Evolutionary conservation across 768 basidiomycete genomes (phyloP).

Genomic region (Russula dissimulans): DNA sequence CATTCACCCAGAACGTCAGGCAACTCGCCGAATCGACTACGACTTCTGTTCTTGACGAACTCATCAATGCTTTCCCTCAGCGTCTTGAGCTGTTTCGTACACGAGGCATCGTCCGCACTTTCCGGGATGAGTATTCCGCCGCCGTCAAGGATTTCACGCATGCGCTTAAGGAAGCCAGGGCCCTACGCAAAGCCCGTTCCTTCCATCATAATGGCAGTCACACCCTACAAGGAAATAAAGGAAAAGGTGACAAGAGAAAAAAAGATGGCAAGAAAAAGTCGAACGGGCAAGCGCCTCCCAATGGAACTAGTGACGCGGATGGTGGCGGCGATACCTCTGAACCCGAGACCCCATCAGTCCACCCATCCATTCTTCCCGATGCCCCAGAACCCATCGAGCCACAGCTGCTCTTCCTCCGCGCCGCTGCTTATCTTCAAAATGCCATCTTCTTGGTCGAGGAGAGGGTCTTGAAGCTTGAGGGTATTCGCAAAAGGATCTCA

Average conservation of each 20-base stretch:
- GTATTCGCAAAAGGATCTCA: constrained; percentile 46
- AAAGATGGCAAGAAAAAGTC: constrained; percentile 31
- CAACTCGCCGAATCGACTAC: constrained; percentile 81
- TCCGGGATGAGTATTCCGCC: constrained; percentile 69
- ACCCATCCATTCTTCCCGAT: constrained; percentile 65
- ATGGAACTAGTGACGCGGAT: constrained; percentile 50
- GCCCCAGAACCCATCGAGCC: constrained; percentile 84
- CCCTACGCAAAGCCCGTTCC: constrained; percentile 53
- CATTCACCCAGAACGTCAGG: constrained; percentile 32
- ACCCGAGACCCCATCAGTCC: constrained; percentile 44
- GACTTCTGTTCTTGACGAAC: constrained; percentile 66
- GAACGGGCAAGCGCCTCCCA: constrained; percentile 60
- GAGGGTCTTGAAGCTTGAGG: constrained; percentile 62
- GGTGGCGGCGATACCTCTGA: constrained; percentile 37
- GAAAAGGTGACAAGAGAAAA: constrained; percentile 48
- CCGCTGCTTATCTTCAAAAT: constrained; percentile 74
- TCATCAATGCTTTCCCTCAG: constrained; percentile 66
- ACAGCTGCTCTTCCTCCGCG: constrained; percentile 79
- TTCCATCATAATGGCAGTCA: constrained; percentile 40
- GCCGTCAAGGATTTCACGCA: constrained; percentile 77
- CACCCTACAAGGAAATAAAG: constrained; percentile 31
- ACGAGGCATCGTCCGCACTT: constrained; percentile 80
- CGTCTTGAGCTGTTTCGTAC: constrained; percentile 80
- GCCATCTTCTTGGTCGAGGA: constrained; percentile 67
- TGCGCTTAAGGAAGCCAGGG: constrained; percentile 69